These are phyloP conservation scores for Rosa hybrid DNA, from an alignment of 331 rosid genomes.

Conservation along the genomic window DNA sequence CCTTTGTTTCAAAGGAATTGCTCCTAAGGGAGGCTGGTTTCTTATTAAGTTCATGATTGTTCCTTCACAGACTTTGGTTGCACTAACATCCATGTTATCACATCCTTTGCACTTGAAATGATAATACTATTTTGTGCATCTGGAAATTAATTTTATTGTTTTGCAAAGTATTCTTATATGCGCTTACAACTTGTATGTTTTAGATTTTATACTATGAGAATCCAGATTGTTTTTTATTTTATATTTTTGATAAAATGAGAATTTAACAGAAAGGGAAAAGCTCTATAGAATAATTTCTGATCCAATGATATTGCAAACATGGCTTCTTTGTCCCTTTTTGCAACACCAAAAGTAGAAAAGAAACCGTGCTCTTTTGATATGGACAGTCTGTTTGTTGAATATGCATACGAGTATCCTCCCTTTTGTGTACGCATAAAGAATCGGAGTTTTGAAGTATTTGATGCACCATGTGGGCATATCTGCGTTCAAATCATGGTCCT, in stretches of 20 bases:
- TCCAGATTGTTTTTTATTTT: neutral
- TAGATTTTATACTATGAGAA: neutral
- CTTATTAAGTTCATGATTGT: neutral
- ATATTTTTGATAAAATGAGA: too few relatives aligned
- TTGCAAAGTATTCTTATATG: neutral
- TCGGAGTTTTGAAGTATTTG: neutral
- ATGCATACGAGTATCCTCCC: too few relatives aligned
- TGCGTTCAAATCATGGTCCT: neutral
- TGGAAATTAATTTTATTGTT: neutral
- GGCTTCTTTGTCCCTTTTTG: neutral
- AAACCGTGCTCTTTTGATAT: too few relatives aligned
- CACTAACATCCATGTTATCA: neutral
- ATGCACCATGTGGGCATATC: neutral
- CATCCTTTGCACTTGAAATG: neutral
- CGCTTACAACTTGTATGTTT: neutral
- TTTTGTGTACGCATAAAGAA: too few relatives aligned
- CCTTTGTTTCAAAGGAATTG: constrained; percentile 17
- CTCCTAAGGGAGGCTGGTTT: constrained; percentile 7
- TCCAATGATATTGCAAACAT: neutral
- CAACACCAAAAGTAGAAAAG: neutral
- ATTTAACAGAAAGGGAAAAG: neutral
- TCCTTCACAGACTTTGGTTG: neutral
- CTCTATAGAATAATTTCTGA: neutral
- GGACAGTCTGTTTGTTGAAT: too few relatives aligned
- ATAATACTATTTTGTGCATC: neutral